Base-by-base conservation (phyloP, 75 land plant species). In the Picea sitchensis region DNA sequence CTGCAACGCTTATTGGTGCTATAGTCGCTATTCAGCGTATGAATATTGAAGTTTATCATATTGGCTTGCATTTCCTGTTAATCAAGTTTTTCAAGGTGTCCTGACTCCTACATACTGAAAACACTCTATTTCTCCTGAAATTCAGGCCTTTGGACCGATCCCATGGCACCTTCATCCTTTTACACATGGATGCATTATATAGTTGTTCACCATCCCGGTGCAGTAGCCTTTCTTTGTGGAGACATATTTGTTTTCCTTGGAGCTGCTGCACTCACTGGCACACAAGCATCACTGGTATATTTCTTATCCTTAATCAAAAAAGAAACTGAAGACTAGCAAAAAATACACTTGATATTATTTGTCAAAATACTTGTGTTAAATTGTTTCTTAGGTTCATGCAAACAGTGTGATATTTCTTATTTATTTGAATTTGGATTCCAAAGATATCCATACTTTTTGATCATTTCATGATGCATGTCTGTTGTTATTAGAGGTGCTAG, bases 281-380 rank as follows among this genome's bases (percentile, higher is more conserved):
- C 68, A 21, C 96, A 94, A 77, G 88, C 89, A 38, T 84, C 76
- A 58, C 92, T 92, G 96, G 96, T 94, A 87, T 69, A 44, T 77
- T 57, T 51, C 59, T 71, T 8, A 38, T 41, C 36, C 74, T 71
- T n/a, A 44, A 71, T 71, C 23, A 14, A 20, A 20, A 69, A n/a
- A 41, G 26, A 71, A 71, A 20, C n/a, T 71, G 38, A 67, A 26
- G 71, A 34, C 18, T 34, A 67, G 9, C n/a, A 67, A 8, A 36
- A 8, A 36, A 1, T 67, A 32, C 8, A 34, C 44, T 21, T 44
- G 74, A 44, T 71, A 41, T 3, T n/a, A n/a, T 34, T 71, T 44
- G 13, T 47, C 56, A 44, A 71, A 41, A 38, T 44, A 21, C 12
- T 18, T 44, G 54, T n/a, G 41, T 9, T 41, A 47, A 41, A 71